Base-by-base conservation (phyloP, 164 flowering plant species). In the Magnolia officinalis region DNA sequence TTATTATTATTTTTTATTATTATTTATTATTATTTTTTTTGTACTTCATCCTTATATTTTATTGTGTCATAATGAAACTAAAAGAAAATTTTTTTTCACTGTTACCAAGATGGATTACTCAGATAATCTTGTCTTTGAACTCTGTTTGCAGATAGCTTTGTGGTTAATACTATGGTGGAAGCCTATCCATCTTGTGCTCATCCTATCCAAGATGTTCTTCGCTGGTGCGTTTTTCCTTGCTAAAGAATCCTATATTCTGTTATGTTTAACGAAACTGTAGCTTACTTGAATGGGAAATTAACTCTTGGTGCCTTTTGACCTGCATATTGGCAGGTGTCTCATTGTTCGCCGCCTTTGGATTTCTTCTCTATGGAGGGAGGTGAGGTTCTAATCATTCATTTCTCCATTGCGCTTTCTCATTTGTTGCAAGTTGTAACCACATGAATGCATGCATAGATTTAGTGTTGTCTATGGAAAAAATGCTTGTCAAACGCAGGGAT, bases 361-460 rank as follows among this genome's bases (percentile, higher is more conserved):
- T 95, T 86, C 92, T 95, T 84, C 87, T 95, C 20, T 95, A 92
- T 74, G 99, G 99, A 71, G 99, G 99, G 81, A 93, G 99, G 98
- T 93, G 85, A 75, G 67, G 4, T 59, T 50, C 59, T 20, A 49
- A 31, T 75, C 45, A 8, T 52, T 72, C 26, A 20, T 70, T 52
- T 37, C 19, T 63, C 24, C 69, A 67, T 8, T 50, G 5, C 49
- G 31, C 14, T 55, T 55, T 69, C 50, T 2, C 4, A 66, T 26
- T 23, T 66, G 21, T 10, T 9, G 71, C 61, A 55, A 37, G 49
- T 29, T 68, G 8, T 50, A 29, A 13, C 8, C 71, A 31, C 29
- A 68, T 68, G 68, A 68, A 68, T 68, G n/a, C 50, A 24, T 66
- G 24, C 14, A 14, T 14, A 66, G 68, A 26, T 26, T 1, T 66